phyloP scores from a whole-genome alignment of 805 yeast genomes.

The Kockiozyma suomiensis region DNA sequence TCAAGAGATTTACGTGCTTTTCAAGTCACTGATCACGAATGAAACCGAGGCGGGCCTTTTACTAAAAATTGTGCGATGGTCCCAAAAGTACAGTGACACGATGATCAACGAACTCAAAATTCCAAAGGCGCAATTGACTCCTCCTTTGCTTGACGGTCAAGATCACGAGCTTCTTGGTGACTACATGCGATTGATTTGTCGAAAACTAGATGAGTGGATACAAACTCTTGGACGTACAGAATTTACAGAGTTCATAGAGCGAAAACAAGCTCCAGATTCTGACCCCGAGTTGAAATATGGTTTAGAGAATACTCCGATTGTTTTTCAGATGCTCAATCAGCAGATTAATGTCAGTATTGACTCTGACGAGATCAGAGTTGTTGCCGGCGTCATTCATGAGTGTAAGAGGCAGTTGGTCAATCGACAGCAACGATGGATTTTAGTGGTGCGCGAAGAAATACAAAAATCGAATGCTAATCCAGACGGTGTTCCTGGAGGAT shows the following conservation, averaged over 20 bases:
- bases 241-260: constrained; percentile 59
- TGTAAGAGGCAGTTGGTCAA: constrained; percentile 62
- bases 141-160: constrained; percentile 67
- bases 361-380: constrained; percentile 75
- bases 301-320: constrained; percentile 75
- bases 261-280: constrained; percentile 72
- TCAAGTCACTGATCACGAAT: constrained; percentile 60
- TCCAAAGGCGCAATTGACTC: constrained; percentile 52
- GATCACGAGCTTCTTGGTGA: constrained; percentile 76
- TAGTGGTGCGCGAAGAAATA: constrained; percentile 45
- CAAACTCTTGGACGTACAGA: constrained; percentile 67
- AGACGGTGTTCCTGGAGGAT: constrained; percentile 65
- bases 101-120: constrained; percentile 56
- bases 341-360: constrained; percentile 88
- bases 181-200: constrained; percentile 68
- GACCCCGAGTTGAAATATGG: constrained; percentile 67
- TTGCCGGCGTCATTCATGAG: constrained; percentile 74
- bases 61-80: constrained; percentile 73
- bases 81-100: constrained; percentile 62
- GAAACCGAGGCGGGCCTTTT: constrained; percentile 82
- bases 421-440: constrained; percentile 66
- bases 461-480: constrained; percentile 54
- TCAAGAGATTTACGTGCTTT: constrained; percentile 60
- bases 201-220: constrained; percentile 86
- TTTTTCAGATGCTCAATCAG: constrained; percentile 82